Evolutionary conservation across 345 rosid species (phyloP), one percentile per base, ranked within the genome.

Genomic region (Eucalyptus caleyi): DNA sequence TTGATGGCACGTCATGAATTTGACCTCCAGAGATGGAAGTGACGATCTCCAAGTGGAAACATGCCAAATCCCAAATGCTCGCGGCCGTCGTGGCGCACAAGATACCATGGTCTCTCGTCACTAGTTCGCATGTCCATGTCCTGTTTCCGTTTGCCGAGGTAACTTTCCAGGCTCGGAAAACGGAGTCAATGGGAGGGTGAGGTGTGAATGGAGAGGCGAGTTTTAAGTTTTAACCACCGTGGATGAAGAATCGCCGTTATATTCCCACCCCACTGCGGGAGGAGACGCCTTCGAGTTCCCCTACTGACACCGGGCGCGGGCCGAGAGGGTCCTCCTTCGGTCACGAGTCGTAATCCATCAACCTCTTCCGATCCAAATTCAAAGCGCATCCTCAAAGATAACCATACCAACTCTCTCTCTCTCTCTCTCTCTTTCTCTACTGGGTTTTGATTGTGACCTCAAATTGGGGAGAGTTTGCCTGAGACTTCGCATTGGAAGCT

Each of bases 301-400:
- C 47, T 77, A 86, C 23, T 27, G 59, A 47, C 87, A 15, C 16
- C 44, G 5, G 47, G 47, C 30, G 24, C 85, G 85, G 13, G 30
- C 47, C 9, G 47, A 11, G 87, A 86, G 51, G 37, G 65, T 56
- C 62, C 32, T 51, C 30, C 62, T 94, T 93, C 91, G 98, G 93
- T 95, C 94, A 30, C 42, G 87, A 86, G 96, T 95, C 94, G 91
- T 87, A 85, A 86, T 91, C 82, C 82, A 88, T 88, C 92, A 80
- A 92, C 69, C 91, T 72, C 89, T 34, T 10, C 65, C 24, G 88
- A 86, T 86, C 88, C 88, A 53, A 53, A 86, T 86, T 86, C 65
- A 86, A 86, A 34, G 88, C 56, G 59, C 51, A 49, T 47, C 59
- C 42, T 40, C 51, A 15, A 86, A 86, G 59, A 49, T 49, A 86